Conservation (phyloP, 169 alveolate species). For the Plasmodium cynomolgi region DNA sequence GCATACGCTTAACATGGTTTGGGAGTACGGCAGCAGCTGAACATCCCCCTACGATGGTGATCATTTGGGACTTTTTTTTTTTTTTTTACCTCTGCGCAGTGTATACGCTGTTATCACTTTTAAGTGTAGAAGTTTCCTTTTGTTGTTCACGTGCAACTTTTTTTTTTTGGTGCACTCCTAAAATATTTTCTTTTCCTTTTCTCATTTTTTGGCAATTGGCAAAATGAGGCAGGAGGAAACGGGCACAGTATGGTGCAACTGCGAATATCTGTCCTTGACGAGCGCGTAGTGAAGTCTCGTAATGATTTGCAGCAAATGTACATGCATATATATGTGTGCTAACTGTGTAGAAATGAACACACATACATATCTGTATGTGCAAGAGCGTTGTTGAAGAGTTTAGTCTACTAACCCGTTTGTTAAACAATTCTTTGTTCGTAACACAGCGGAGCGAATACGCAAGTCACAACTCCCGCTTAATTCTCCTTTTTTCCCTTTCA, state of each 20-base stretch:
- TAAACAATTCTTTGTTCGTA: not conserved
- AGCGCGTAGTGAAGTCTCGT: too few relatives aligned
- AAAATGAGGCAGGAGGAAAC: not conserved
- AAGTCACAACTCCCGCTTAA: not conserved
- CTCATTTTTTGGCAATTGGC: not conserved
- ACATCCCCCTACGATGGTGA: not conserved
- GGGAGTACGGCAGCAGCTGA: not conserved
- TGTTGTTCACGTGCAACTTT: too few relatives aligned
- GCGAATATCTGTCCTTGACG: not conserved
- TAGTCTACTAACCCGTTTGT: not conserved
- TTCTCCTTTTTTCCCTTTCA: not conserved
- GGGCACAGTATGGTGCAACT: not conserved
- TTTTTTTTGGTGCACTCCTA: too few relatives aligned
- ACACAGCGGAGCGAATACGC: not conserved
- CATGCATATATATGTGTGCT: not conserved
- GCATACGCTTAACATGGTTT: not conserved
- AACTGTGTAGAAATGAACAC: not conserved
- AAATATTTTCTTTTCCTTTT: too few relatives aligned
- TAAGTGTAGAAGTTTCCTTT: too few relatives aligned
- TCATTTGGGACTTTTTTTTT: not conserved
- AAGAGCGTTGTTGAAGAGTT: not conserved
- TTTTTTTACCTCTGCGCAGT: too few relatives aligned
- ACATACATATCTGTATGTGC: not conserved
- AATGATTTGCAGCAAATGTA: too few relatives aligned
- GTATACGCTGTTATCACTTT: too few relatives aligned